phyloP scores from a whole-genome alignment of 345 rosid genomes.

The Lumnitzera littorea region DNA sequence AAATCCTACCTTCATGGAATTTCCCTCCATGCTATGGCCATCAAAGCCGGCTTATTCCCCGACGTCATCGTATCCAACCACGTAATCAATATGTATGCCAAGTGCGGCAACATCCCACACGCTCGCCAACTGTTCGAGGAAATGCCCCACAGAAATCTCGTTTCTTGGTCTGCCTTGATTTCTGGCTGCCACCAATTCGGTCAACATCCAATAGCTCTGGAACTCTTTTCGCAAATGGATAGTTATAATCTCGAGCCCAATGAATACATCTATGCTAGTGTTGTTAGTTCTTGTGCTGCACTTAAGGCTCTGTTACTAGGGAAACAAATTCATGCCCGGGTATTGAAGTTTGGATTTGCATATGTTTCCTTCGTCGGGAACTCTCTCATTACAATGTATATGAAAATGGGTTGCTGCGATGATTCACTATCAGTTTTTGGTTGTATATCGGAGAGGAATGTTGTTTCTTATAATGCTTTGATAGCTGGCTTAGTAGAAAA shows the following conservation, averaged over 20 bases:
- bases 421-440: slow-evolving; percentile 31
- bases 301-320: slow-evolving; percentile 24
- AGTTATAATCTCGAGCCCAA: slow-evolving; percentile 26
- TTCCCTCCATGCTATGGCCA: slow-evolving; percentile 35
- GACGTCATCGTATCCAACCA: slow-evolving; percentile 42
- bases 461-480: slow-evolving; percentile 50
- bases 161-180: slow-evolving; percentile 64
- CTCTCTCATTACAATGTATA: slow-evolving; percentile 52
- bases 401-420: slow-evolving; percentile 33
- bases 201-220: slow-evolving; percentile 25
- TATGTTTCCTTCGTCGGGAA: slow-evolving; percentile 41
- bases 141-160: slow-evolving; percentile 45
- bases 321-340: slow-evolving; percentile 42
- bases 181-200: slow-evolving; percentile 48
- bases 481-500: slow-evolving; percentile 51
- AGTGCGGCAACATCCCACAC: slow-evolving; percentile 26
- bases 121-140: slow-evolving; percentile 51
- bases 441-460: slow-evolving; percentile 20
- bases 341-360: slow-evolving; percentile 39
- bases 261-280: slow-evolving; percentile 42
- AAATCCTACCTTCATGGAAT: slow-evolving; percentile 32
- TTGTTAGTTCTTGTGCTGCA: slow-evolving; percentile 35
- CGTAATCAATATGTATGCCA: slow-evolving; percentile 47
- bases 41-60: slow-evolving; percentile 28
- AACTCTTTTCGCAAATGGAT: slow-evolving; percentile 26